A percentile compares a stretch with the other conserved stretches of the same genome.
phyloP scores from a whole-genome alignment of 176 grass and related monocot genomes.

The Bolboschoenus planiculmis region DNA sequence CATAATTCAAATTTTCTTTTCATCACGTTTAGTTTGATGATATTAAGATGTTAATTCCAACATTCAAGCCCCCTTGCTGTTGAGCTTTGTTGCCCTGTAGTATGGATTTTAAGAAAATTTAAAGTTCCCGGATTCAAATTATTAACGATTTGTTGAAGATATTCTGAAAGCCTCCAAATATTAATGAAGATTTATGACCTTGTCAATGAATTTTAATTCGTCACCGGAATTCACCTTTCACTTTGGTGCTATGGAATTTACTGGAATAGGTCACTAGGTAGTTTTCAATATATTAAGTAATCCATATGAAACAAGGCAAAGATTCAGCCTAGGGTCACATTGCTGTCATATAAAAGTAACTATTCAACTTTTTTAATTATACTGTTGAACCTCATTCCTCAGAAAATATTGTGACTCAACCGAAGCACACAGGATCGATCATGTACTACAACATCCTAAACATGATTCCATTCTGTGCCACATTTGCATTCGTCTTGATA shows the following conservation, averaged over 20 bases:
- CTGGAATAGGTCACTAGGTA: too few relatives aligned
- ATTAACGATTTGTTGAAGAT: background rate
- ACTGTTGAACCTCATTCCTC: background rate
- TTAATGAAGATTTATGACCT: background rate
- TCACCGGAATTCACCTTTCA: background rate
- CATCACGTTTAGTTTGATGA: background rate
- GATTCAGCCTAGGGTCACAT: too few relatives aligned
- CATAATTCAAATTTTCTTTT: background rate
- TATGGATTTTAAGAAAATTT: background rate
- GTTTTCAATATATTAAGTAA: too few relatives aligned
- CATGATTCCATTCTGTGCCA: background rate
- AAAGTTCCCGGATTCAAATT: background rate
- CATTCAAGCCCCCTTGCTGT: background rate
- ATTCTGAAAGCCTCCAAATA: background rate
- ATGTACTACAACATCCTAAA: background rate
- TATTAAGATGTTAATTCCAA: background rate
- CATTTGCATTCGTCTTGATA: background rate
- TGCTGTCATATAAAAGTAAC: too few relatives aligned
- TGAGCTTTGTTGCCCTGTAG: background rate
- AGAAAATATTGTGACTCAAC: background rate
- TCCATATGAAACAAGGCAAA: too few relatives aligned
- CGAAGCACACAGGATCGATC: background rate
- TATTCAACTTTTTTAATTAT: background rate
- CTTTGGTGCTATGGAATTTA: background rate
- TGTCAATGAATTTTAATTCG: background rate